phyloP scores from a whole-genome alignment of 73 alveolate species.

The Paramecium bursaria region DNA sequence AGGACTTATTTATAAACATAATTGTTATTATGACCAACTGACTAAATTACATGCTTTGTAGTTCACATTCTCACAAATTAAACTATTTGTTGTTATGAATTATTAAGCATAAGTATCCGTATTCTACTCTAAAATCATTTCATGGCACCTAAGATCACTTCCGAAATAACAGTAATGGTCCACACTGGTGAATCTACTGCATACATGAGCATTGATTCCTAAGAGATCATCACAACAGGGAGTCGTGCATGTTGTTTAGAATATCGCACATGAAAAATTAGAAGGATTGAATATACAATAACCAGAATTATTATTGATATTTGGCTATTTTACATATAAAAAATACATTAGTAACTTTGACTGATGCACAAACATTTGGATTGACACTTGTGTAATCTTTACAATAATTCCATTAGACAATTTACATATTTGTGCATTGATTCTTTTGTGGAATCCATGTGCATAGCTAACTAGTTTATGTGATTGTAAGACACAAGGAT shows the following conservation, averaged over 20 bases:
- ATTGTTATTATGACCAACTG: conserved; percentile 31
- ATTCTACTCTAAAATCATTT: background rate
- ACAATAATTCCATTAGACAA: conserved; percentile 44
- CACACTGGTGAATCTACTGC: background rate
- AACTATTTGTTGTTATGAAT: background rate
- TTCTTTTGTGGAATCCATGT: conserved; percentile 12
- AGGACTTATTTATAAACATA: conserved; percentile 8
- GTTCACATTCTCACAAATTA: conserved; percentile 5
- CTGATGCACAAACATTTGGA: conserved; percentile 49
- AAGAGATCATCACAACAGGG: conserved; percentile 35
- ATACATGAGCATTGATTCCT: conserved; percentile 51
- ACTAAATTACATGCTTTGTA: background rate
- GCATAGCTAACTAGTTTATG: conserved; percentile 16
- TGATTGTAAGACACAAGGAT: too few relatives aligned
- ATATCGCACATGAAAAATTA: conserved; percentile 4
- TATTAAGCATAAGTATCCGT: background rate
- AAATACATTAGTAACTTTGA: conserved; percentile 10
- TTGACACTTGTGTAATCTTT: conserved; percentile 21
- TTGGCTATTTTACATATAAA: conserved; percentile 11
- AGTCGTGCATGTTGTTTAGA: conserved; percentile 25
- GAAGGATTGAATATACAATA: conserved; percentile 24
- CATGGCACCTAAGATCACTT: conserved; percentile 19
- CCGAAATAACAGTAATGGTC: background rate
- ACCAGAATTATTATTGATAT: conserved; percentile 23
- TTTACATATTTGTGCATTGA: conserved; percentile 3